Conservation (phyloP, 768 basidiomycete genomes). For the Lactifluus echinatus region DNA sequence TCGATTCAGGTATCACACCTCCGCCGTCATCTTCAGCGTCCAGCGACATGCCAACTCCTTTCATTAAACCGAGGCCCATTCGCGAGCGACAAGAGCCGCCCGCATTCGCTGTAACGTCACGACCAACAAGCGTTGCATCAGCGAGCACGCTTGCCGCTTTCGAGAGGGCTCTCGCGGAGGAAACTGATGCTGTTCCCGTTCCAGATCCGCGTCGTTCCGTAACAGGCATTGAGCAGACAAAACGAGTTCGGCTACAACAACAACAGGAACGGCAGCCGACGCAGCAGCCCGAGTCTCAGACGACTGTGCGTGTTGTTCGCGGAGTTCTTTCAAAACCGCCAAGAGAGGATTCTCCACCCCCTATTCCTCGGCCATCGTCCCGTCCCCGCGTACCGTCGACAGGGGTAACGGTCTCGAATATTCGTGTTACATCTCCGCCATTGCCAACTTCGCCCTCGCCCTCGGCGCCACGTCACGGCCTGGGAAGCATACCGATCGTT, state of each 20-base stretch:
- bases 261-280: background rate
- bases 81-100: slow-evolving; percentile 27
- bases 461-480: background rate
- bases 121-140: slow-evolving; percentile 21
- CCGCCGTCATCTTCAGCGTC: slow-evolving; percentile 24
- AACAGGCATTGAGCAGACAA: background rate
- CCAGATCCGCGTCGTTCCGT: background rate
- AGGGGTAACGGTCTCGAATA: slow-evolving; percentile 9
- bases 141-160: background rate
- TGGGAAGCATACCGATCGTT: background rate
- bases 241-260: background rate
- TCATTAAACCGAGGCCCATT: slow-evolving; percentile 28
- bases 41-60: slow-evolving; percentile 20
- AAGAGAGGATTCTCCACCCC: slow-evolving; percentile 10
- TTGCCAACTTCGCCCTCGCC: background rate
- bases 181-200: background rate
- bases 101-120: slow-evolving; percentile 30
- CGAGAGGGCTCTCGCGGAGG: background rate
- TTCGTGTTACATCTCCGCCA: slow-evolving; percentile 6
- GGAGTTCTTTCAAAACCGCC: background rate
- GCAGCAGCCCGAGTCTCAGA: background rate
- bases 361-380: background rate
- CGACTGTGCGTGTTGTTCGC: slow-evolving; percentile 12
- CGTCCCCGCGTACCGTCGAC: background rate
- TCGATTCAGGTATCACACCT: slow-evolving; percentile 15